Evolutionary conservation across 768 basidiomycete genomes (phyloP), one percentile per base, ranked within the genome.

Genomic region (Wakefieldia striispora): DNA sequence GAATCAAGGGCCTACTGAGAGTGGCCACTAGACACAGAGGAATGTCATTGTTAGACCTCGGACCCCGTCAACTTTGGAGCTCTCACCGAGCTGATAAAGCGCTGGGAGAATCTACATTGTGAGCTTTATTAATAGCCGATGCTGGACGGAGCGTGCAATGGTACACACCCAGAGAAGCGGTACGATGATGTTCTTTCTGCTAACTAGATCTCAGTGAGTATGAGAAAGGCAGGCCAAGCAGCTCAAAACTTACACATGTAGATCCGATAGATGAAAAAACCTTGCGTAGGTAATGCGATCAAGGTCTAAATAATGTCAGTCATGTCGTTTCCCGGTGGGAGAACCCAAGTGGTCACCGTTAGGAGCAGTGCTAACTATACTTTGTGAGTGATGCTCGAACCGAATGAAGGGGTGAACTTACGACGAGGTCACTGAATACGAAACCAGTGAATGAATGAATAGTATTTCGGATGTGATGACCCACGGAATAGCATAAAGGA

Each of bases 141-240:
- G 37, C 7, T 13, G 23, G 9, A n/a, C 19, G 20, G 16, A 24
- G 37, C 12, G 36, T 20, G 37, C 3, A 23, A 23, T 23, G 23
- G 23, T 12, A 11, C 57, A 9, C 45, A 60, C 58, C 50, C 48
- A 60, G 39, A 58, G 4, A 6, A 54, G 1, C 8, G 57, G 57
- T 0, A 6, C 21, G 1, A 48, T 9, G 2, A 54, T 24, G 10
- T 45, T 50, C 26, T 24, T 54, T 3, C 43, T 40, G 17, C 43
- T 39, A 3, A 59, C 59, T 57, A 31, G 24, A n/a, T 4, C 11
- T 0, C 6, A 1, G 3, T 56, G 23, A 53, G 21, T 19, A 19
- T 23, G 23, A 23, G 23, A 23, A 12, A n/a, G 6, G n/a, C n/a
- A 19, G 13, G 4, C 27, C n/a, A 24, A 7, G 3, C 3, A 12